Percentiles rank a stretch among this genome's conserved stretches.
These are phyloP conservation scores for Senecio squalidus DNA, from an alignment of 140 eudicot genomes.

Conservation along the genomic window DNA sequence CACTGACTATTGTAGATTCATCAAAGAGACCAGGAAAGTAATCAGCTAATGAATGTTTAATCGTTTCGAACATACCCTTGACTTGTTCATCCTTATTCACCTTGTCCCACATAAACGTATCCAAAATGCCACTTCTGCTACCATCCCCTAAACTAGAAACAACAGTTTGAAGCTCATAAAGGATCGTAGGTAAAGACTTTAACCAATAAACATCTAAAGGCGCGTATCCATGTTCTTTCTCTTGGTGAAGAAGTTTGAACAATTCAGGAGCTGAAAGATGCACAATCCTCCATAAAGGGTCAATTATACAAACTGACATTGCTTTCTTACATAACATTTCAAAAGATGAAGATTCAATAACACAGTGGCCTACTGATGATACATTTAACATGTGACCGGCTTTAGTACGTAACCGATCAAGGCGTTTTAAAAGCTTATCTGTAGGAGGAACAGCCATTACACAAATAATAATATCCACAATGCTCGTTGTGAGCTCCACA, in stretches of 20 bases:
- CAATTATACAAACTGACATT: slow-evolving; percentile 22
- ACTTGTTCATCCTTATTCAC: slow-evolving; percentile 18
- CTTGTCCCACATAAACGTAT: slow-evolving; percentile 12
- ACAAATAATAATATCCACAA: too few relatives aligned
- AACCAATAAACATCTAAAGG: slow-evolving; percentile 22
- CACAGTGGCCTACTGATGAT: neutral
- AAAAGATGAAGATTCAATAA: slow-evolving; percentile 4
- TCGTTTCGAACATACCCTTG: slow-evolving; percentile 8
- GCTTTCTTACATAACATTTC: slow-evolving; percentile 26
- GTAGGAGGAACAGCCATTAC: slow-evolving; percentile 21
- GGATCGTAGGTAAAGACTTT: slow-evolving; percentile 22
- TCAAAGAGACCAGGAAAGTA: slow-evolving; percentile 20
- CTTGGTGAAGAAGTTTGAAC: slow-evolving; percentile 14
- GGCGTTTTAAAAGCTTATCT: slow-evolving; percentile 18
- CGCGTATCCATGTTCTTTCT: slow-evolving; percentile 10
- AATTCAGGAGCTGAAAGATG: slow-evolving; percentile 26
- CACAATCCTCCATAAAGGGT: slow-evolving; percentile 23
- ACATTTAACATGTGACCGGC: slow-evolving; percentile 8
- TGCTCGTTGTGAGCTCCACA: too few relatives aligned
- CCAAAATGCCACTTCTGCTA: neutral
- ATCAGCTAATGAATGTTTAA: slow-evolving; percentile 14
- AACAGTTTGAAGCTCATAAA: slow-evolving; percentile 23
- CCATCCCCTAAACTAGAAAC: slow-evolving; percentile 2
- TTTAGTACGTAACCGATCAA: slow-evolving; percentile 19
- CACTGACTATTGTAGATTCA: slow-evolving; percentile 11